A percentile compares a stretch with the other conserved stretches of the same genome.
Conservation (phyloP, 148 eudicot genomes). For the Selenicereus undatus region DNA sequence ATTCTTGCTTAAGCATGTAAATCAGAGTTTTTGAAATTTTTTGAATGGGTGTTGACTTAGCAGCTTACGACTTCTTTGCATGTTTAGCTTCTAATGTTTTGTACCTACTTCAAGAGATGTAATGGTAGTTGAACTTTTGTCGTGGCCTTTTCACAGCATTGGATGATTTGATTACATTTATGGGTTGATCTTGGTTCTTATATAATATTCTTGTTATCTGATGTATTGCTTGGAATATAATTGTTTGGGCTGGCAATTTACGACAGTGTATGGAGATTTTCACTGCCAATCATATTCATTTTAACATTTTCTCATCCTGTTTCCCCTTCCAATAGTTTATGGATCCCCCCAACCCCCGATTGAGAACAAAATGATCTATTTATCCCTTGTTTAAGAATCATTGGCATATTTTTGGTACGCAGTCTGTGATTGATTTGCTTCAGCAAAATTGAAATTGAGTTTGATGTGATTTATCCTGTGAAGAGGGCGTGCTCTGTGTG, state of each 20-base stretch:
- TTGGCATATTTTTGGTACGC: not conserved
- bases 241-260: not conserved
- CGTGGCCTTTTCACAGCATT: not conserved
- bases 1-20: not conserved
- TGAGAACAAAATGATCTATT: too few relatives aligned
- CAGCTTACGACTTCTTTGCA: not conserved
- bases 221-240: not conserved
- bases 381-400: not conserved
- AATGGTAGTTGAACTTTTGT: not conserved
- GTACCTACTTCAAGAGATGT: not conserved
- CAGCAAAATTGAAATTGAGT: not conserved
- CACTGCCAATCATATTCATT: not conserved
- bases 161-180: not conserved
- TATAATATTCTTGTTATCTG: not conserved
- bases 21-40: not conserved
- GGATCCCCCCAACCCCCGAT: not conserved
- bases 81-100: not conserved
- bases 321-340: not conserved
- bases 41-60: not conserved
- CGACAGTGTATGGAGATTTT: not conserved
- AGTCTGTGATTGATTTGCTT: not conserved
- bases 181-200: not conserved
- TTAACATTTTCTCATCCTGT: not conserved
- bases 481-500: not conserved
- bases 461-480: not conserved